Base-by-base conservation (phyloP, 228 moss, liverwort and hornwort species). In the Sphagnum fallax region DNA sequence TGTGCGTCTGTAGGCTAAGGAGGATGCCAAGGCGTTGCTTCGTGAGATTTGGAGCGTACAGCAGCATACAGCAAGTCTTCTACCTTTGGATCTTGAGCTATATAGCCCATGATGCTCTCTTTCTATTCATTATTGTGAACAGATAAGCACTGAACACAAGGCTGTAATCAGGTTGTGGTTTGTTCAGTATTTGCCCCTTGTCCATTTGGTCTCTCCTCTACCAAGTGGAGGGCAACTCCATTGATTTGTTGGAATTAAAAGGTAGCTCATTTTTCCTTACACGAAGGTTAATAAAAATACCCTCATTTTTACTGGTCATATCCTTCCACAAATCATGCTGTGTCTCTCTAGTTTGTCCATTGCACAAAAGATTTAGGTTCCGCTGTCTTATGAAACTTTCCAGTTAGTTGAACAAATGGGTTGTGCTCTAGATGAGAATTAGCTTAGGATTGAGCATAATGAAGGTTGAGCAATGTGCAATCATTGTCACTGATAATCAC, bases 41-140 rank as follows among this genome's bases (percentile, higher is more conserved):
- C 79, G 95, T 64, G 95, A 92, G 69, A 95, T 95, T 52, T 90
- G 90, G 65, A 95, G 95, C 84, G 92, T 92, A 50, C 95, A 95
- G 65, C 90, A 90, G 70, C 90, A 95, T 73, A 87, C 79, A 77
- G 82, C 80, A 67, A 76, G 80, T 61, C 62, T 76, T 49, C 92
- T 92, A 52, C 66, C 68, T 4, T 92, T 92, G 92, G 92, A 91
- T 76, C 73, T 90, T 13, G 95, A 95, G 68, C 89, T 83, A 63
- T 76, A 64, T 32, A 85, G 88, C 60, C 91, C 94, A 4, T 81
- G 67, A 68, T 52, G n/a, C 52, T 55, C 55, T 55, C 12, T 8
- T 1, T 55, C 55, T 12, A 55, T 8, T 55, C 12, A 8, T 55
- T 8, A 55, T 55, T 55, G 9, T 8, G 12, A 55, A 55, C 9